These are phyloP conservation scores for Aspergillus bombycis DNA, from an alignment of 2,329 filamentous ascomycete genomes.

Conservation along the genomic window DNA sequence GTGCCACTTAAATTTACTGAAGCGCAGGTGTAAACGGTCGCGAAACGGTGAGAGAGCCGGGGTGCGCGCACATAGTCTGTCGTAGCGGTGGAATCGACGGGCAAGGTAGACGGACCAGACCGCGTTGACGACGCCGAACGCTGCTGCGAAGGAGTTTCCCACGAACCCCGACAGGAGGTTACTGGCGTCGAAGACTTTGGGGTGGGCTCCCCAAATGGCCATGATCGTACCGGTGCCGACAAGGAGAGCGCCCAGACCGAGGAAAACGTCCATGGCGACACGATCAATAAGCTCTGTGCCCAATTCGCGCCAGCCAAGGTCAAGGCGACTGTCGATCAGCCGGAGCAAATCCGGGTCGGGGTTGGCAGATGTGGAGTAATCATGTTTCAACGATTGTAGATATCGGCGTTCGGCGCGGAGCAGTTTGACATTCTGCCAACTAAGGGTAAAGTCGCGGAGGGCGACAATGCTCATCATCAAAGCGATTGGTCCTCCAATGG, in stretches of 20 bases:
- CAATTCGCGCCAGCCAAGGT: conserved; percentile 53
- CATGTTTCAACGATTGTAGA: conserved; percentile 28
- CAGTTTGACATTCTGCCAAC: conserved; percentile 52
- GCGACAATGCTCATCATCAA: conserved; percentile 52
- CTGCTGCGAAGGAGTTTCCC: conserved; percentile 55
- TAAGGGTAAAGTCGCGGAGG: conserved; percentile 47
- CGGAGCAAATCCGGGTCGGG: conserved; percentile 17
- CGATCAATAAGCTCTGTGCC: conserved; percentile 57
- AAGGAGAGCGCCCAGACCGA: conserved; percentile 55
- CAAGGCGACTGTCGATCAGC: conserved; percentile 43
- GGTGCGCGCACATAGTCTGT: conserved; percentile 25
- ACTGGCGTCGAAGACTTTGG: conserved; percentile 47
- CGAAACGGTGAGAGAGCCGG: conserved; percentile 23
- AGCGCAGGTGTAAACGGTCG: conserved; percentile 40
- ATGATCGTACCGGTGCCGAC: conserved; percentile 57
- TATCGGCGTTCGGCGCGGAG: conserved; percentile 47
- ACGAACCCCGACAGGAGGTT: conserved; percentile 61
- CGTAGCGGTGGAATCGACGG: conserved; percentile 45
- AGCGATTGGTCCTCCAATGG: conserved; percentile 53
- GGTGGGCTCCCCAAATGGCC: conserved; percentile 56
- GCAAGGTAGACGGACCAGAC: conserved; percentile 53
- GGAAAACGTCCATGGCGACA: conserved; percentile 54
- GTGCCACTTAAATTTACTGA: conserved; percentile 50
- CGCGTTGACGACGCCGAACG: conserved; percentile 55
- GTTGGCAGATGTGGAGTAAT: conserved; percentile 18